Percentiles rank a stretch among this genome's conserved stretches.
phyloP scores from a whole-genome alignment of 2,329 filamentous ascomycete genomes.

The Xylaria sp. region DNA sequence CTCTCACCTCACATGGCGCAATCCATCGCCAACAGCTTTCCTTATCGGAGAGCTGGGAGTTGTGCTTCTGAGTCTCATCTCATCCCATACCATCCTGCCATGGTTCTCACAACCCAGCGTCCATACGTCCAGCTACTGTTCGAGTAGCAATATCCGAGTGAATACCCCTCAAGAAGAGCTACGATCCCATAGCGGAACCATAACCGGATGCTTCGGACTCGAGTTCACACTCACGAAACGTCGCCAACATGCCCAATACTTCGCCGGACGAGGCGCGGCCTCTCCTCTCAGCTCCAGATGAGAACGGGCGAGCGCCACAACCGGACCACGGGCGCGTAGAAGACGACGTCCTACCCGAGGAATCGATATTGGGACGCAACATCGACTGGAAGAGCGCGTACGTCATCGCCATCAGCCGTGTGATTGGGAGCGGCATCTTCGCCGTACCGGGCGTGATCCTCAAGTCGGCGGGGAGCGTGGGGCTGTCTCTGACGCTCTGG shows the following conservation, averaged over 20 bases:
- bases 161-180: not conserved
- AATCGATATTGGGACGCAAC: conserved; percentile 61
- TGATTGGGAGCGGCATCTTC: conserved; percentile 75
- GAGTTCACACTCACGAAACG: not conserved
- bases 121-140: not conserved
- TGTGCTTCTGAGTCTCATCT: not conserved
- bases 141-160: not conserved
- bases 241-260: conserved; percentile 6
- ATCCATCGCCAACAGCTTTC: conserved; percentile 17
- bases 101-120: not conserved
- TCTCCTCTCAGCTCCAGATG: conserved; percentile 9
- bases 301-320: conserved; percentile 29
- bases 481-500: conserved; percentile 68
- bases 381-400: conserved; percentile 68
- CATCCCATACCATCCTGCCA: not conserved
- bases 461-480: conserved; percentile 68
- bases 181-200: not conserved
- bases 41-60: not conserved
- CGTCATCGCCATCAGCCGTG: conserved; percentile 70
- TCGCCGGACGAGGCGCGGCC: conserved; percentile 16
- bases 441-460: conserved; percentile 73
- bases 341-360: conserved; percentile 64
- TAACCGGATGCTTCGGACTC: conserved; percentile 16
- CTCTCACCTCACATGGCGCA: conserved; percentile 29
- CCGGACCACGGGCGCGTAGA: conserved; percentile 50